phyloP scores from a whole-genome alignment of 768 basidiomycete genomes.

The Leccinum olivaceopallidum region DNA sequence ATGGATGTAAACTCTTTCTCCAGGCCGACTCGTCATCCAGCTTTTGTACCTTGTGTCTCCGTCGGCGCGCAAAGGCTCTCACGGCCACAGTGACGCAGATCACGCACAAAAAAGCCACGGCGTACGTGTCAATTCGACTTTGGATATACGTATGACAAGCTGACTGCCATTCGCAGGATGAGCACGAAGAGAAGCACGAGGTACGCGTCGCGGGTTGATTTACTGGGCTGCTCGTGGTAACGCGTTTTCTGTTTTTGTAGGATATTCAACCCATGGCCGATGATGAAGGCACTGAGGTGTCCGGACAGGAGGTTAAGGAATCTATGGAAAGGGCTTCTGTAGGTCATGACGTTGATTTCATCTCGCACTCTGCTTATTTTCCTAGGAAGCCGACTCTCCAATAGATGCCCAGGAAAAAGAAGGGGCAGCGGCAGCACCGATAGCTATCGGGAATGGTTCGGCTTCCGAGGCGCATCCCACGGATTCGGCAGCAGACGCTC shows the following conservation, averaged over 20 bases:
- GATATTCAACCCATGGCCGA: conserved; percentile 22
- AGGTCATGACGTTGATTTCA: conserved; percentile 8
- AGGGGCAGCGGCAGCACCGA: conserved; percentile 9
- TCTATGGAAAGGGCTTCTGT: conserved; percentile 30
- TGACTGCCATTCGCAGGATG: conserved; percentile 21
- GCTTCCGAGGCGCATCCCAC: not conserved
- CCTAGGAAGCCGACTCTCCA: conserved; percentile 33
- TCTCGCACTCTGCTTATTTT: conserved; percentile 6
- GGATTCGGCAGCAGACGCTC: not conserved
- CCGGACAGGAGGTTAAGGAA: conserved; percentile 32
- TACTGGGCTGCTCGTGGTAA: not conserved
- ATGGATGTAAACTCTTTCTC: not conserved
- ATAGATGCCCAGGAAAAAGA: conserved; percentile 33
- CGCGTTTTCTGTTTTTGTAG: conserved; percentile 9
- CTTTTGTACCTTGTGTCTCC: conserved; percentile 35
- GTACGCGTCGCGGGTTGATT: conserved; percentile 17
- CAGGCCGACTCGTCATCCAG: conserved; percentile 11
- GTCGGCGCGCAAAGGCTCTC: conserved; percentile 25
- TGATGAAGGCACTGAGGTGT: conserved; percentile 32
- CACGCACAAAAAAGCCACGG: conserved; percentile 21
- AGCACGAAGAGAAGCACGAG: conserved; percentile 9
- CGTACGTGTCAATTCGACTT: conserved; percentile 20
- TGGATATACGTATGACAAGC: not conserved
- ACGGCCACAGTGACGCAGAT: conserved; percentile 20
- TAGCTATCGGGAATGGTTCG: conserved; percentile 3